Evolutionary conservation across 75 land plant genomes (phyloP), one percentile per base, ranked within the genome.

Genomic region (Gnetum montanum): DNA sequence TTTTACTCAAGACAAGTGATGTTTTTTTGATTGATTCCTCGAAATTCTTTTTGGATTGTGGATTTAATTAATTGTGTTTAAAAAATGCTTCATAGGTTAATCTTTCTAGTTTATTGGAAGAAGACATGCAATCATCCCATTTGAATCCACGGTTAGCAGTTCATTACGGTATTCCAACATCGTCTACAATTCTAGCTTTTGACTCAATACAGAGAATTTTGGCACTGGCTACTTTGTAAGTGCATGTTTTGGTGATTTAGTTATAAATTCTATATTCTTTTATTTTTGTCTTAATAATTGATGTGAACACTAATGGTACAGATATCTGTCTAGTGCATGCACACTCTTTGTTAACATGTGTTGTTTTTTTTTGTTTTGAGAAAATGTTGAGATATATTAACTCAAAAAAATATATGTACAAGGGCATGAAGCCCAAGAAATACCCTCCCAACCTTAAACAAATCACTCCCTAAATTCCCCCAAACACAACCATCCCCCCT

Each of bases 191-290:
- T 13, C 22, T 53, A 53, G 19, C 35, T 34, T 53, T 53, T 33
- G 37, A 53, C 34, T 25, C 55, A 4, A 22, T 31, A 19, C 37
- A 53, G 34, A 13, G 37, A 53, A 31, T 33, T 53, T 53, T 53
- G 34, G 37, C 55, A 8, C 25, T 53, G 55, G 37, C 37, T 31
- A 53, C 55, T 31, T 53, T 53, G 55, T 52, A 31, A 52, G 55
- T 52, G n/a, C 2, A 16, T 30, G 30, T 40, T 40, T 13, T 16
- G 13, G 13, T 40, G 15, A 3, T 40, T 51, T 31, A 31, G 8
- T 51, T 52, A 31, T 33, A 19, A 31, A 23, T 52, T 31, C 22
- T 35, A 8, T 38, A 40, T 41, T 0, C 43, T 41, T 41, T 40
- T 13, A 3, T 41, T 52, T 52, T 52, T 26, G 30, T 51, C 8